These are phyloP conservation scores for Syncephalastrum monosporum DNA, from an alignment of 371 early-diverging fungal species.

Conservation along the genomic window DNA sequence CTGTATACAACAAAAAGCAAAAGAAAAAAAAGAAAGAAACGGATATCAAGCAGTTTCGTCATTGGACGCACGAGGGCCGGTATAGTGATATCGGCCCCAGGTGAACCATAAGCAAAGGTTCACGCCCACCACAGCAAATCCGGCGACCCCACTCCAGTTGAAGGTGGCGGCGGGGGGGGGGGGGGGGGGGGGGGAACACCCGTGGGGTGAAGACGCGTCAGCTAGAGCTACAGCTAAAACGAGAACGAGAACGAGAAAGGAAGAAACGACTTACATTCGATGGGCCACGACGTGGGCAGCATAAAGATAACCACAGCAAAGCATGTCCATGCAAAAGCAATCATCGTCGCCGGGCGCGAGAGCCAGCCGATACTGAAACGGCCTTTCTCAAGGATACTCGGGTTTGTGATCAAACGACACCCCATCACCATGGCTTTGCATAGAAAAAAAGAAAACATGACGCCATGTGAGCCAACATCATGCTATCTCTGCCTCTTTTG, in stretches of 20 bases:
- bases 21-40: no score
- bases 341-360: conserved; percentile 22
- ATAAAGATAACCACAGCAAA: conserved; percentile 36
- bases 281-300: conserved; percentile 40
- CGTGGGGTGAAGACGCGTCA: no score
- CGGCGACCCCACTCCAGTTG: conserved; percentile 24
- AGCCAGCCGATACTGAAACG: conserved; percentile 31
- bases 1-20: no score
- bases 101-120: conserved; percentile 21
- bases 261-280: conserved; percentile 16
- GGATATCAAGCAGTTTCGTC: conserved; percentile 11
- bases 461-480: not conserved
- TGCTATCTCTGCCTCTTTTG: not conserved
- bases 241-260: not conserved
- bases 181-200: no score
- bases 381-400: conserved; percentile 19
- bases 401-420: conserved; percentile 20
- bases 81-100: conserved; percentile 28
- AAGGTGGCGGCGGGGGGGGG: no score
- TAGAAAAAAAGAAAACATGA: not conserved
- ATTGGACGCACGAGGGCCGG: conserved; percentile 25
- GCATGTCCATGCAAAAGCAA: conserved; percentile 32
- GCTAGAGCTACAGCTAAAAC: not conserved
- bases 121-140: conserved; percentile 10
- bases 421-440: conserved; percentile 34